Evolutionary conservation across 495 filamentous ascomycete species (phyloP).

Genomic region (Coniosporium apollinis): DNA sequence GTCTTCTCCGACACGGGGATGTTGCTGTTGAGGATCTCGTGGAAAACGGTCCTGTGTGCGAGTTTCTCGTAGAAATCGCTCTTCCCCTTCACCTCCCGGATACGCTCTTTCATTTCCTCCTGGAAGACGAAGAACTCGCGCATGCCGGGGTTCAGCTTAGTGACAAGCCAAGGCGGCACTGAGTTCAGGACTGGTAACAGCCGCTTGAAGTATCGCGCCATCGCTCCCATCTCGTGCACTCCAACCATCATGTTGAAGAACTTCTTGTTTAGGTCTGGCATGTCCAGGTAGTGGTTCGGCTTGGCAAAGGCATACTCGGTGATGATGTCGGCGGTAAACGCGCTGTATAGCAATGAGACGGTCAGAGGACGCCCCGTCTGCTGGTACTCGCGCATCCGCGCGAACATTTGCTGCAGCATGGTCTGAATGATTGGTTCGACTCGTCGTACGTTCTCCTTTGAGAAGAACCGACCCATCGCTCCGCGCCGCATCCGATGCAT

Average conservation of each 20-base stretch:
- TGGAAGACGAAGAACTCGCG: too few relatives aligned
- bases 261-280: constrained; percentile 16
- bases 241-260: too few relatives aligned
- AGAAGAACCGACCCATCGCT: constrained; percentile 23
- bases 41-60: constrained; percentile 28
- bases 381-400: constrained; percentile 15
- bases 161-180: too few relatives aligned
- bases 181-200: too few relatives aligned
- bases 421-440: constrained; percentile 20
- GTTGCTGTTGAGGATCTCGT: constrained; percentile 24
- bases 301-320: constrained; percentile 19
- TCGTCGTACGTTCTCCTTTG: constrained; percentile 14
- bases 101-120: too few relatives aligned
- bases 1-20: constrained; percentile 25
- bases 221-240: too few relatives aligned
- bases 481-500: constrained; percentile 17
- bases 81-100: too few relatives aligned
- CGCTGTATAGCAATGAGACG: constrained; percentile 10
- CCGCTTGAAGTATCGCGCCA: too few relatives aligned
- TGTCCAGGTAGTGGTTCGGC: constrained; percentile 21
- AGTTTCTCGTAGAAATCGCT: too few relatives aligned
- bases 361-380: background rate
- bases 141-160: too few relatives aligned
- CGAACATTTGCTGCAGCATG: constrained; percentile 21
- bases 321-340: constrained; percentile 27